Evolutionary conservation across 1,284 basidiomycete species (phyloP), one percentile per base, ranked within the genome.

Genomic region (Exobasidium cylindrosporum): DNA sequence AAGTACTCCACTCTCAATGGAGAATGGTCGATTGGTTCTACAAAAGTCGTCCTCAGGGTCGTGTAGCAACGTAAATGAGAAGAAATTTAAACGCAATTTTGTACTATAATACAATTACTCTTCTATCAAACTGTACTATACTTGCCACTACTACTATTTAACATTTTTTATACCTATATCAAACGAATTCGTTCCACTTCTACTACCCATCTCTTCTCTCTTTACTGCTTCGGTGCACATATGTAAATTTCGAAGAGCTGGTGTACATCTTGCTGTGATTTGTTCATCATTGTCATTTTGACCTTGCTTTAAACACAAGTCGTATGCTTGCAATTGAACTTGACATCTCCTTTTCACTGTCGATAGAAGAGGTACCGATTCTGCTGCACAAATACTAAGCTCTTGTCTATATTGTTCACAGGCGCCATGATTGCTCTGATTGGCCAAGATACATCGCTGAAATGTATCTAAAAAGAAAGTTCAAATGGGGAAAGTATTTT

Each of bases 171-270:
- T 21, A 3, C 21, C n/a, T 50, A 24, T 24, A 28, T 24, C 47
- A 13, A 21, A 13, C 26, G 49, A 29, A 44, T 24, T 57, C 62
- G 31, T 58, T 57, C 1, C 13, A 32, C 29, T 71, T 63, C 21
- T 24, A 14, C 26, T 50, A 13, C n/a, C 26, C 17, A 35, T 30
- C 21, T 70, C 43, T 45, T 75, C 68, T 1, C 65, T 54, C 63
- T 74, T 76, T 14, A 78, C 73, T 14, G 62, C 66, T 44, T 77
- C 70, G 2, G 76, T 76, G 58, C 76, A 78, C 45, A 69, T 60
- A 63, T 70, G 70, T 4, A 78, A 68, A 14, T 67, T 68, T 17
- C 65, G 50, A 50, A 78, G 58, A 29, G 35, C 60, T 2, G 75
- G 73, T 32, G 73, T 74, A 61, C 76, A 78, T 31, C 65, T 64